phyloP scores from a whole-genome alignment of 2,329 filamentous ascomycete species.

The Botryotinia convoluta region DNA sequence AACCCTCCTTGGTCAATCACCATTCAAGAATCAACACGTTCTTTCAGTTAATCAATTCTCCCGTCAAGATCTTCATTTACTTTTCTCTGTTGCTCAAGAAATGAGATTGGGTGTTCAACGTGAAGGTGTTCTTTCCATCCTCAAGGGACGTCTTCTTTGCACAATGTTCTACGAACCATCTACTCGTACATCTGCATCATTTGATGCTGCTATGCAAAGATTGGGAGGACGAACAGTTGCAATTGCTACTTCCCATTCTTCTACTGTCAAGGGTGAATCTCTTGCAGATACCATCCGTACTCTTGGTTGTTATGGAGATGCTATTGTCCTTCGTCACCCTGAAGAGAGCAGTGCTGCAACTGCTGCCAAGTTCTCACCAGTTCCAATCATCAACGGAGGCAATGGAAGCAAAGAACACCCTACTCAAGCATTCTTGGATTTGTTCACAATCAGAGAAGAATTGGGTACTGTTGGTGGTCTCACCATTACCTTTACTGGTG shows the following conservation, averaged over 20 bases:
- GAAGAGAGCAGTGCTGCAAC: slow-evolving; percentile 75
- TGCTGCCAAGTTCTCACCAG: slow-evolving; percentile 81
- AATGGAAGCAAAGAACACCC: slow-evolving; percentile 96
- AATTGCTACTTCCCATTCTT: slow-evolving; percentile 80
- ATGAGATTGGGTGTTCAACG: slow-evolving; percentile 95
- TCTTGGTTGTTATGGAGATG: slow-evolving; percentile 89
- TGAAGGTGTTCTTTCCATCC: slow-evolving; percentile 81
- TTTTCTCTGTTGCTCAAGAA: slow-evolving; percentile 96
- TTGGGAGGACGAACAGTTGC: slow-evolving; percentile 84
- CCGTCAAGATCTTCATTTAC: slow-evolving; percentile 80
- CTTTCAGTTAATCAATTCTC: slow-evolving; percentile 89
- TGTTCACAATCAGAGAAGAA: slow-evolving; percentile 98
- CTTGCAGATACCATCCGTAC: slow-evolving; percentile 93
- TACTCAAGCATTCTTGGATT: slow-evolving; percentile 93
- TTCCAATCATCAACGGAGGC: slow-evolving; percentile 94
- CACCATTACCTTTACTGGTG: slow-evolving; percentile 93
- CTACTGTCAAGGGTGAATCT: slow-evolving; percentile 89
- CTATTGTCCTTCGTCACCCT: slow-evolving; percentile 92
- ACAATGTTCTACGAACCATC: slow-evolving; percentile 98
- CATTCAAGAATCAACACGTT: slow-evolving; percentile 87
- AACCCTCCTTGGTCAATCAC: slow-evolving; percentile 72
- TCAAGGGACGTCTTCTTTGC: slow-evolving; percentile 82
- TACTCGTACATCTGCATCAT: slow-evolving; percentile 90
- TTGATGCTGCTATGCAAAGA: slow-evolving; percentile 97
- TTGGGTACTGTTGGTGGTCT: slow-evolving; percentile 91